Evolutionary conservation across 1,284 basidiomycete species (phyloP).

Genomic region (Polyporus tsugae): DNA sequence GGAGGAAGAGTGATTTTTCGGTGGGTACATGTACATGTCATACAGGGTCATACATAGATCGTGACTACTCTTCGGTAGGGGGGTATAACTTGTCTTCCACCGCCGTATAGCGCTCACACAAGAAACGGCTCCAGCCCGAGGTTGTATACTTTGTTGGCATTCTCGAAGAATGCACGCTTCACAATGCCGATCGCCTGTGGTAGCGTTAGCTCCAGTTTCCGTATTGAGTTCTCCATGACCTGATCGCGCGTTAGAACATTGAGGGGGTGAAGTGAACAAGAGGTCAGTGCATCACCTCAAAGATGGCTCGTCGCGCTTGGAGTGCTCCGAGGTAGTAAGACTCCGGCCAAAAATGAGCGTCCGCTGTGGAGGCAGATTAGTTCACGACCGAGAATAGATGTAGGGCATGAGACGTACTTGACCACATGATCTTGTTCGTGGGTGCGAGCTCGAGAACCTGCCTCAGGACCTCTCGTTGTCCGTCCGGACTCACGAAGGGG

Average conservation of each 20-base stretch:
- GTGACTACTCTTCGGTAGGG: not conserved
- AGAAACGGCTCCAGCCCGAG: constrained; percentile 50
- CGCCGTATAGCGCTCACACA: constrained; percentile 8
- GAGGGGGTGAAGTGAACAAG: not conserved
- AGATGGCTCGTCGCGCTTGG: constrained; percentile 70
- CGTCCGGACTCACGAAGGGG: constrained; percentile 67
- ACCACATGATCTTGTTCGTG: constrained; percentile 82
- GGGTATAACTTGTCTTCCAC: not conserved
- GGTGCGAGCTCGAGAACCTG: constrained; percentile 76
- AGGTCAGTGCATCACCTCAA: constrained; percentile 50
- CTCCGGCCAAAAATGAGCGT: constrained; percentile 84
- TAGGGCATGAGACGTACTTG: constrained; percentile 56
- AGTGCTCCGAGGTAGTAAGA: constrained; percentile 70
- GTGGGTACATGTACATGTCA: not conserved
- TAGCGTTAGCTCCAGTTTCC: constrained; percentile 55
- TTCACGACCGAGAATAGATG: not conserved
- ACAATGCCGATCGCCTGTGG: constrained; percentile 57
- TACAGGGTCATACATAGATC: not conserved
- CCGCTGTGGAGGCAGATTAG: constrained; percentile 50
- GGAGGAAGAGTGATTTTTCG: constrained; percentile 20
- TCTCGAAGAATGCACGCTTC: constrained; percentile 63
- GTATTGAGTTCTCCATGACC: constrained; percentile 59
- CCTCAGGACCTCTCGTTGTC: constrained; percentile 64
- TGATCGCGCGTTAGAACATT: constrained; percentile 33
- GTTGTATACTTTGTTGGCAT: constrained; percentile 63